Evolutionary conservation across 2,329 filamentous ascomycete species (phyloP), one percentile per base, ranked within the genome.

Genomic region (Ophiobolus disseminans): DNA sequence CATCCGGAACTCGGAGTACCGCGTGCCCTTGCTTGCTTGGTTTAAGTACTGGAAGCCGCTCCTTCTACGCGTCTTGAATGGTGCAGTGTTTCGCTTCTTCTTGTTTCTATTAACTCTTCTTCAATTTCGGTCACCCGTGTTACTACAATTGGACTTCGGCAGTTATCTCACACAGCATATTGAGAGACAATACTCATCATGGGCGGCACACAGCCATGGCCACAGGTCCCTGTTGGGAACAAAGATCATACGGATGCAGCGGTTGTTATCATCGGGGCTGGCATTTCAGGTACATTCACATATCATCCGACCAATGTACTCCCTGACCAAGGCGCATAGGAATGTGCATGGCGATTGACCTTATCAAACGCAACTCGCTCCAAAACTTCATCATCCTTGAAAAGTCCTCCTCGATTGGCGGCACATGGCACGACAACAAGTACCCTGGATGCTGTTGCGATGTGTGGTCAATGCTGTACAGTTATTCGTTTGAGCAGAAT

Each of bases 401-500:
- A 59, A 83, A 83, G 65, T 79, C 77, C 21, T 76, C 77, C 13
- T 77, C 76, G 1, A 66, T 83, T 9, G 80, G 80, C 5, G 81
- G 81, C 3, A 82, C 79, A 10, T 83, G 79, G 80, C 66, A 67
- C 39, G 81, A 84, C 56, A 82, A 84, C 62, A 79, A 77, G 48
- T 86, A 83, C 55, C 82, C 80, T 2, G 82, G 78, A 5, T 81
- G 78, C 57, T 81, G 79, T 55, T 83, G 80, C 51, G 81, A 82
- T 60, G 80, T 84, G 8, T 80, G 76, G 75, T 80, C 76, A 25
- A 71, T 78, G 38, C 70, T 86, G 3, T 86, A 86, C 69, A 82
- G 77, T 34, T 85, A 80, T 65, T 84, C 81, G 5, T 86, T 86
- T 57, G 82, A 81, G 26, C 82, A 83, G 41, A 85, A 85, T 42